Base-by-base conservation (phyloP, 306 rosid genomes). In the Medicago lupulina region DNA sequence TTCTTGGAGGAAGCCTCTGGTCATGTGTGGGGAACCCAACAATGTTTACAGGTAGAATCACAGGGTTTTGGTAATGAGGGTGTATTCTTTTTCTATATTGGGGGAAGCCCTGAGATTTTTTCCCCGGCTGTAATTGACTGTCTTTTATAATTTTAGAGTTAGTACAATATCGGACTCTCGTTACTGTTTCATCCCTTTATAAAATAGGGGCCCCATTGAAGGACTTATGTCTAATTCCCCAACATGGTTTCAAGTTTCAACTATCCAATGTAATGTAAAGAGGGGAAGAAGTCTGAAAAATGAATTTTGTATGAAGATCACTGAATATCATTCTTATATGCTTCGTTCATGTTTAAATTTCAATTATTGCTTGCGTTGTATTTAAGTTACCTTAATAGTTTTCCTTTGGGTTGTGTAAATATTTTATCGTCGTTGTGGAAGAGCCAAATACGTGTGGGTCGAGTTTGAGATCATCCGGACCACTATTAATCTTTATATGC, bases 81-180 rank as follows among this genome's bases (percentile, higher is more conserved):
- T 91, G 85, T 82, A 88, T 84, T 90, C 84, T 81, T 86, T 87
- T 83, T 83, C 82, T 82, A 76, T 85, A 83, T 80, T 79, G 89
- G 92, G 92, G 91, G 85, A 84, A 88, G 90, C 90, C 90, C 88
- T 80, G 86, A 82, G 85, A 85, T 89, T 79, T 71, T 82, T 80
- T 49, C 97, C 97, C 96, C 83, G 81, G 86, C 86, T 89, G 91
- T 88, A 87, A 91, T 88, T 83, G 98, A 89, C 79, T 83, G 86
- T 86, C 80, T 81, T 23, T 80, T 76, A 86, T 79, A 85, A 85
- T 85, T 77, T 82, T 87, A 84, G 83, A 76, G 84, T 70, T 88
- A 87, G 88, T 83, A 76, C 76, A 83, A 79, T 81, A 80, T 83
- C 50, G 18, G 69, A 89, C 84, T 72, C 81, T 12, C 23, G 79